phyloP scores from a whole-genome alignment of 208 protist genomes.

The Leishmania gerbilli region DNA sequence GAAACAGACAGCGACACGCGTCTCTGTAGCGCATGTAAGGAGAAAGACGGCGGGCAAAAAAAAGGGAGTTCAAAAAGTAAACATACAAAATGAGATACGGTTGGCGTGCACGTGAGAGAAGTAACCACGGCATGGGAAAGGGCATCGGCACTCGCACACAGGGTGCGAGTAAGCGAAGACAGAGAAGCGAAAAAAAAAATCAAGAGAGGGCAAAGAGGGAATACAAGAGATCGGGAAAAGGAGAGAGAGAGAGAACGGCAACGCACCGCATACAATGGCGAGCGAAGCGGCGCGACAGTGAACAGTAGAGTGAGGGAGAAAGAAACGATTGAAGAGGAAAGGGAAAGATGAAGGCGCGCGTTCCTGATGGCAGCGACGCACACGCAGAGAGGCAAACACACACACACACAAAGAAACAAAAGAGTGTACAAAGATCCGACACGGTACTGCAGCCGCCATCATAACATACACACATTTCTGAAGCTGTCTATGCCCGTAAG shows the following conservation, averaged over 20 bases:
- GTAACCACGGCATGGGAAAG: not conserved
- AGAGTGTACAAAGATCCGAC: not conserved
- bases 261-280: not conserved
- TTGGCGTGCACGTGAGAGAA: not conserved
- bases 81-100: not conserved
- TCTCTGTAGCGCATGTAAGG: not conserved
- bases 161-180: not conserved
- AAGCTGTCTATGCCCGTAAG: constrained; percentile 10
- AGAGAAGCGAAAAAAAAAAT: not conserved
- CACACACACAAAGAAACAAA: not conserved
- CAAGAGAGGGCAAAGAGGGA: constrained; percentile 11
- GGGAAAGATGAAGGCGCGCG: not conserved
- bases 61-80: not conserved
- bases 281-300: not conserved
- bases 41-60: not conserved
- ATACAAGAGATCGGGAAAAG: not conserved
- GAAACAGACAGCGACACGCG: not conserved
- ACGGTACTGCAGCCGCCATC: not conserved
- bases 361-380: not conserved
- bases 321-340: not conserved
- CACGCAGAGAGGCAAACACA: not conserved
- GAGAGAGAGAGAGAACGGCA: not conserved
- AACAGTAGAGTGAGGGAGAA: not conserved
- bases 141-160: not conserved
- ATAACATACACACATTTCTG: not conserved